These are phyloP conservation scores for Corynascus novoguineensis DNA, from an alignment of 495 filamentous ascomycete species.

Conservation along the genomic window DNA sequence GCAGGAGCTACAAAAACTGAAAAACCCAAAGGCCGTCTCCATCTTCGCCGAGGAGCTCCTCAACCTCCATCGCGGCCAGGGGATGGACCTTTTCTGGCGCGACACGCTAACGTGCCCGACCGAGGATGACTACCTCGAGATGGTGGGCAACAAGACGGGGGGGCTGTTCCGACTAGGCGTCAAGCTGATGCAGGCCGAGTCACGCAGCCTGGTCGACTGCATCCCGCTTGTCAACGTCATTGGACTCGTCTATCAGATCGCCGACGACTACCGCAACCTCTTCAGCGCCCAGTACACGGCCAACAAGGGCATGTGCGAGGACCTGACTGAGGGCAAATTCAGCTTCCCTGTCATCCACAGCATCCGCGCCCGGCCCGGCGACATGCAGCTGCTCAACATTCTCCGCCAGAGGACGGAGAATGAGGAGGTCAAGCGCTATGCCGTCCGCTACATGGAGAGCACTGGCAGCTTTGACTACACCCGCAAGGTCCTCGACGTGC, in stretches of 20 bases:
- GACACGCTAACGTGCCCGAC: conserved; percentile 89
- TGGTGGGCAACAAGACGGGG: conserved; percentile 98
- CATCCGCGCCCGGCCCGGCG: conserved; percentile 72
- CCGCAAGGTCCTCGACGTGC: conserved; percentile 57
- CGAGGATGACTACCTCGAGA: conserved; percentile 96
- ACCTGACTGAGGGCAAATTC: conserved; percentile 97
- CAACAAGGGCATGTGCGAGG: conserved; percentile 94
- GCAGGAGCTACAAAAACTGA: conserved; percentile 70
- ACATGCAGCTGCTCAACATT: conserved; percentile 84
- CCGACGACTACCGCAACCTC: conserved; percentile 94
- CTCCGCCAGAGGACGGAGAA: conserved; percentile 82
- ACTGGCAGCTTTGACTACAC: conserved; percentile 89
- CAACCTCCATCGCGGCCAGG: conserved; percentile 92
- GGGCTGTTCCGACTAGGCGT: conserved; percentile 91
- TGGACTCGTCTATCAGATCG: conserved; percentile 92
- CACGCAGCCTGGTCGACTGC: conserved; percentile 59
- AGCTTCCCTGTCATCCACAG: conserved; percentile 95
- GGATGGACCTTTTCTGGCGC: conserved; percentile 97
- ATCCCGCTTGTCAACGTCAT: conserved; percentile 84
- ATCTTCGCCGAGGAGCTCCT: conserved; percentile 87
- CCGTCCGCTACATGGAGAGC: conserved; percentile 84
- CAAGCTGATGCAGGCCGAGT: conserved; percentile 94
- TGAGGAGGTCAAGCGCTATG: conserved; percentile 84
- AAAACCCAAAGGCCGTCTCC: conserved; percentile 61
- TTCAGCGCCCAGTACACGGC: conserved; percentile 64